A percentile compares a stretch with the other conserved stretches of the same genome.
These are phyloP conservation scores for Themeda triandra DNA, from an alignment of 176 grass and related monocot genomes.

Conservation along the genomic window DNA sequence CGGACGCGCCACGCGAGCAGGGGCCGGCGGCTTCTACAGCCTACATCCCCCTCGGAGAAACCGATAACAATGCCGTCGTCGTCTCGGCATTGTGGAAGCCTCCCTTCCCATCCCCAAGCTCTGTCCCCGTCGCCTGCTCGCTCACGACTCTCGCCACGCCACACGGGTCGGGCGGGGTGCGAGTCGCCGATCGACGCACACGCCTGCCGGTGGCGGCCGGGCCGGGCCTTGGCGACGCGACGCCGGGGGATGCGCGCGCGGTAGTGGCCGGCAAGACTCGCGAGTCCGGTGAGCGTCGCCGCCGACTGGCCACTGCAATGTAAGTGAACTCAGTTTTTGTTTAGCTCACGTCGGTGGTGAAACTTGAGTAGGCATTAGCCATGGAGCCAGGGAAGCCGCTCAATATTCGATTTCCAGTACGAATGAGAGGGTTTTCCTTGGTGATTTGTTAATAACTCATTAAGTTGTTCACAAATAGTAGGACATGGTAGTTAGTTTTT, in stretches of 20 bases:
- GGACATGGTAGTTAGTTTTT: not conserved
- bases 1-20: not conserved
- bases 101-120: not conserved
- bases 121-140: slow-evolving; percentile 1
- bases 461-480: not conserved
- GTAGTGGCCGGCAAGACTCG: not conserved
- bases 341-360: not conserved
- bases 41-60: slow-evolving; percentile 10
- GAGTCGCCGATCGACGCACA: not conserved
- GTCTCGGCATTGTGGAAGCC: slow-evolving; percentile 30
- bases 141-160: not conserved
- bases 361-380: not conserved
- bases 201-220: no score
- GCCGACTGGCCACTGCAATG: not conserved
- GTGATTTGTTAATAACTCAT: not conserved
- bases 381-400: not conserved
- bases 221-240: no score
- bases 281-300: not conserved
- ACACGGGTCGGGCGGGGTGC: not conserved
- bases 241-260: no score
- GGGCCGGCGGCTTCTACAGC: not conserved
- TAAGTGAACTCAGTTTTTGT: not conserved
- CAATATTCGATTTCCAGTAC: not conserved
- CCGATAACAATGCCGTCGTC: slow-evolving; percentile 35
- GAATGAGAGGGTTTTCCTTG: not conserved